Conservation (phyloP, 768 basidiomycete species). For the Macrolepiota albuminosa region DNA sequence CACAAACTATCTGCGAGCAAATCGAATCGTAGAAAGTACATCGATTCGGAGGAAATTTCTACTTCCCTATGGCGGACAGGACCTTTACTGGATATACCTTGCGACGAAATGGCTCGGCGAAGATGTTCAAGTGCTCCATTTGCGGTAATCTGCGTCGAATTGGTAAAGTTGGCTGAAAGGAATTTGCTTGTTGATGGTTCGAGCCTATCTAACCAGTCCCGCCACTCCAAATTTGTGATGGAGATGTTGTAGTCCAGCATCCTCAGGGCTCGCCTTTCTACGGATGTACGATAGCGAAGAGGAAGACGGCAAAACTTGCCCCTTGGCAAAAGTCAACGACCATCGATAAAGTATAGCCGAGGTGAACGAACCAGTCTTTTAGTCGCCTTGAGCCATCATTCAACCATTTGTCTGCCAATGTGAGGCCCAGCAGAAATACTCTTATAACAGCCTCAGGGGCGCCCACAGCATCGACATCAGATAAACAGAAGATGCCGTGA, state of each 20-base stretch:
- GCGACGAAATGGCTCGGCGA: neutral
- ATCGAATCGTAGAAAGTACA: neutral
- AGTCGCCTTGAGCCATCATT: conserved; percentile 51
- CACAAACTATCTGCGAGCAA: neutral
- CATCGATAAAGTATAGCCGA: neutral
- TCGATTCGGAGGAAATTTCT: neutral
- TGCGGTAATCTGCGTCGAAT: neutral
- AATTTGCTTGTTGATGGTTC: conserved; percentile 5
- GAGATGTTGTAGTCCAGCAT: conserved; percentile 14
- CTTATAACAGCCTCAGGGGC: conserved; percentile 42
- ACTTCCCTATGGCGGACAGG: neutral
- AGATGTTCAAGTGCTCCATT: conserved; percentile 3
- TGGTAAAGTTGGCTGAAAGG: neutral
- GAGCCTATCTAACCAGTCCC: conserved; percentile 10
- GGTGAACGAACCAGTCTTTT: conserved; percentile 44
- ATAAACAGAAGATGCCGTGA: conserved; percentile 30
- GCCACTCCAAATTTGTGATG: conserved; percentile 14
- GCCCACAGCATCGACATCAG: conserved; percentile 30
- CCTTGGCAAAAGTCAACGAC: conserved; percentile 2
- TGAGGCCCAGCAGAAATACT: conserved; percentile 46
- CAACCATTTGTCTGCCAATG: conserved; percentile 61
- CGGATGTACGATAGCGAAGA: neutral
- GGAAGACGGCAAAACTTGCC: conserved; percentile 10
- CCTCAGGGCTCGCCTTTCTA: conserved; percentile 11
- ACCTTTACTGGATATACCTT: neutral